These are phyloP conservation scores for Phascolomyces articulosus DNA, from an alignment of 371 early-diverging fungal genomes.

Conservation along the genomic window DNA sequence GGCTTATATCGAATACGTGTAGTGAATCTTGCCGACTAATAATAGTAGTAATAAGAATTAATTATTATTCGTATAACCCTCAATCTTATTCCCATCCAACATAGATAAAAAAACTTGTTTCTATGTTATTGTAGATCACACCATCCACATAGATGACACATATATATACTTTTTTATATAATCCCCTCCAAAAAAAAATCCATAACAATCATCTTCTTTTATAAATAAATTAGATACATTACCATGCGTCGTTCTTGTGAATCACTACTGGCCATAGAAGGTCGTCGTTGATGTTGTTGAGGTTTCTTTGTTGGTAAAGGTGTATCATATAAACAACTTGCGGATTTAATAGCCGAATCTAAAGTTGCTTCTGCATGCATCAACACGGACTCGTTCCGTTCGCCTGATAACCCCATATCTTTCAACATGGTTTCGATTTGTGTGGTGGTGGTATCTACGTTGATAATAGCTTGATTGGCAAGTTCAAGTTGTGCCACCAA, in stretches of 20 bases:
- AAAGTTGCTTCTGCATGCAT: conserved; percentile 45
- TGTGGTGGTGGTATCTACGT: conserved; percentile 46
- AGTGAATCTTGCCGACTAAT: conserved; percentile 15
- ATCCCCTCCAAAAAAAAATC: no score
- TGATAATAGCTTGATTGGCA: conserved; percentile 47
- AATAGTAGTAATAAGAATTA: no score
- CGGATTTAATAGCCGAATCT: conserved; percentile 53
- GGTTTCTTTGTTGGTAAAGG: neutral
- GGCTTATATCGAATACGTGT: conserved; percentile 50
- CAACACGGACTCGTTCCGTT: conserved; percentile 25
- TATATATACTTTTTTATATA: no score
- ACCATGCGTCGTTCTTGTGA: neutral
- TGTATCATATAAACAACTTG: conserved; percentile 33
- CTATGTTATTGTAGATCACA: no score
- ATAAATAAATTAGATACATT: neutral
- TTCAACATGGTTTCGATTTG: conserved; percentile 50
- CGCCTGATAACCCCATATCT: conserved; percentile 39
- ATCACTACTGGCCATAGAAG: conserved; percentile 26
- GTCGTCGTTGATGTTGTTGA: conserved; percentile 15
- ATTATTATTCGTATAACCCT: no score
- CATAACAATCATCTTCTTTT: no score
- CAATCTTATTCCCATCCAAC: no score
- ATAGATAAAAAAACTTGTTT: no score
- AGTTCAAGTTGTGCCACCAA: conserved; percentile 49
- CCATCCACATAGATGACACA: no score